phyloP scores from a whole-genome alignment of 805 yeast genomes.

The Metschnikowia reukaufii region DNA sequence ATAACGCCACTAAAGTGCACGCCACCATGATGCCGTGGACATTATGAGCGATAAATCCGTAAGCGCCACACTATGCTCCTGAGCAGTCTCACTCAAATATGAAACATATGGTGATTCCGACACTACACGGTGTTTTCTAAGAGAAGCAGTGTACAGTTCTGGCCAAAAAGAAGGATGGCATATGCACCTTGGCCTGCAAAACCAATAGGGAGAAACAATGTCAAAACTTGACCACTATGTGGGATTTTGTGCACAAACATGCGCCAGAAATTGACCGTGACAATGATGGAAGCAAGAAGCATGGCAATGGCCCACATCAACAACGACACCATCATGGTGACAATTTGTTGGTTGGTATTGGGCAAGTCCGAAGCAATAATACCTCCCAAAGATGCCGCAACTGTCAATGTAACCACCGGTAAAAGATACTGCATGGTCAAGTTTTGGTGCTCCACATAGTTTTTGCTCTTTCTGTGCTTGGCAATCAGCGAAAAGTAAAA shows the following conservation, averaged over 20 bases:
- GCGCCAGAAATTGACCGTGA: slow-evolving; percentile 60
- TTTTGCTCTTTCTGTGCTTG: slow-evolving; percentile 30
- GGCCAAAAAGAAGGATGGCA: slow-evolving; percentile 59
- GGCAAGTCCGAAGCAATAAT: slow-evolving; percentile 48
- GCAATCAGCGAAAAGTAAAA: slow-evolving; percentile 49
- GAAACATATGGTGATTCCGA: slow-evolving; percentile 13
- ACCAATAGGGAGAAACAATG: slow-evolving; percentile 79
- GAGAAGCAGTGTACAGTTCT: slow-evolving; percentile 32
- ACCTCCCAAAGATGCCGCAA: slow-evolving; percentile 71
- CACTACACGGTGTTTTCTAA: slow-evolving; percentile 12
- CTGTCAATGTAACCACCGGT: slow-evolving; percentile 81
- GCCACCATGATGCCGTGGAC: slow-evolving; percentile 17
- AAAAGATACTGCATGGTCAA: slow-evolving; percentile 61
- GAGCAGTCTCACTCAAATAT: slow-evolving; percentile 11
- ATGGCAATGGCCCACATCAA: slow-evolving; percentile 73
- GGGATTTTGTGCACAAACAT: slow-evolving; percentile 62
- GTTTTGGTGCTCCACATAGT: slow-evolving; percentile 23
- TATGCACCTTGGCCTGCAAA: slow-evolving; percentile 84
- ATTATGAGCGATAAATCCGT: slow-evolving; percentile 7
- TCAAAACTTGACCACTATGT: slow-evolving; percentile 50
- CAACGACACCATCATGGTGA: slow-evolving; percentile 54
- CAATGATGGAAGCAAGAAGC: slow-evolving; percentile 53
- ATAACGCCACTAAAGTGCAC: slow-evolving; percentile 38
- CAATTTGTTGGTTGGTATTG: slow-evolving; percentile 40
- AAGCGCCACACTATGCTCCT: slow-evolving; percentile 3